Conservation (phyloP, 1,139 yeast species). For the Keqinozyma sinolaborantium region DNA sequence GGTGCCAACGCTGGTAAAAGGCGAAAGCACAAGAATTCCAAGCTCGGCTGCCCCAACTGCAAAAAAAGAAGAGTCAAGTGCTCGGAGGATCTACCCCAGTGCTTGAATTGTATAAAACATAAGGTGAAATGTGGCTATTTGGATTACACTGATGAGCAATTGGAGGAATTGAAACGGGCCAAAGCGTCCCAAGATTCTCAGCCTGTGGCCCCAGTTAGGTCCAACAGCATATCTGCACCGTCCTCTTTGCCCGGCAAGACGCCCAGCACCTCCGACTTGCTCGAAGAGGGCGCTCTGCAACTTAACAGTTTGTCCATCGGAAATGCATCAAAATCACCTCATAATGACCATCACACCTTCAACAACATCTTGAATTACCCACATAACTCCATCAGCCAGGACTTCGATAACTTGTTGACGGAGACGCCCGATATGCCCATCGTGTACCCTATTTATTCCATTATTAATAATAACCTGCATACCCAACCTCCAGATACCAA, state of each 20-base stretch:
- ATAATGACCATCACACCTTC: conserved; percentile 9
- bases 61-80: conserved; percentile 44
- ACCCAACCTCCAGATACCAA: neutral
- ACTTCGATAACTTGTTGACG: conserved; percentile 25
- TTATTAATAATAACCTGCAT: conserved; percentile 12
- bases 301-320: conserved; percentile 13
- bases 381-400: conserved; percentile 19
- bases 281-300: conserved; percentile 8
- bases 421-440: conserved; percentile 22
- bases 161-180: conserved; percentile 24
- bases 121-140: conserved; percentile 40
- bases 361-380: conserved; percentile 16
- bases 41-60: conserved; percentile 43
- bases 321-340: conserved; percentile 5
- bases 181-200: conserved; percentile 10
- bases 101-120: conserved; percentile 40
- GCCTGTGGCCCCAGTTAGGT: no score
- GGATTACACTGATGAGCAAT: conserved; percentile 30
- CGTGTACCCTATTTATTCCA: conserved; percentile 38
- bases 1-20: conserved; percentile 12
- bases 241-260: neutral
- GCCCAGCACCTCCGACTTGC: neutral
- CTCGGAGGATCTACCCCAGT: conserved; percentile 39
- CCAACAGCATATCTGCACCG: neutral
- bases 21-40: conserved; percentile 30